Base-by-base conservation (phyloP, 106 monocot species). In the Phalaenopsis aphrodite region DNA sequence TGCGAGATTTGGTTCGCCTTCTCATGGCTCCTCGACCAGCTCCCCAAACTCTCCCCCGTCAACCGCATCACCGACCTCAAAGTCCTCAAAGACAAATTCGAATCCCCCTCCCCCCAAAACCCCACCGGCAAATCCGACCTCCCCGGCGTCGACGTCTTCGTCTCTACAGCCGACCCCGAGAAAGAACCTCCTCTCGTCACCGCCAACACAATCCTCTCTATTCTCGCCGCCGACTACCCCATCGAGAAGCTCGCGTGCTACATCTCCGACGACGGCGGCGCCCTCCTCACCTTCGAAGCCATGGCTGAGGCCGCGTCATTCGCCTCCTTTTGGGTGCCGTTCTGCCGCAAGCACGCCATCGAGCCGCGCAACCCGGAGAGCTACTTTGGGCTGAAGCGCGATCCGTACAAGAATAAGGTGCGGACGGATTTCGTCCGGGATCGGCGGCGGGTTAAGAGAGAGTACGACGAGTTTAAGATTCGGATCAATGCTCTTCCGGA, bases 261-360 rank as follows among this genome's bases (percentile, higher is more conserved):
- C 87, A 83, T 93, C 42, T 93, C 93, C 15, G 93, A 93, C 82
- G 93, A 93, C 72, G 93, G 93, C 41, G 88, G 93, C 21, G 93
- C 93, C 21, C 88, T 93, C 10, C 78, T 93, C 66, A 93, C 90
- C 6, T 93, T 93, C 57, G 93, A 93, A 78, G 93, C 93, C 36
- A 93, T 93, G 93, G 93, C 93, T 30, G 93, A 93, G 78, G 93
- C 93, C 21, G 93, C 93, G 1, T 90, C 90, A 76, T 93, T 87
- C 75, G 93, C 93, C 42, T 81, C 90, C 49, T 55, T 85, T 6
- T 93, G 93, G 93, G 86, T 90, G 52, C 93, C 93, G 0, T 93
- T 93, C 73, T 93, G 93, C 47, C 88, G 93, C 49, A 90, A 90
- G 74, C 93, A 93, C 72, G 48, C 72, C 43, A 87, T 93, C 47